Percentiles rank a stretch among this genome's conserved stretches.
phyloP scores from a whole-genome alignment of 2,329 filamentous ascomycete species.

The Aspergillus sp. region DNA sequence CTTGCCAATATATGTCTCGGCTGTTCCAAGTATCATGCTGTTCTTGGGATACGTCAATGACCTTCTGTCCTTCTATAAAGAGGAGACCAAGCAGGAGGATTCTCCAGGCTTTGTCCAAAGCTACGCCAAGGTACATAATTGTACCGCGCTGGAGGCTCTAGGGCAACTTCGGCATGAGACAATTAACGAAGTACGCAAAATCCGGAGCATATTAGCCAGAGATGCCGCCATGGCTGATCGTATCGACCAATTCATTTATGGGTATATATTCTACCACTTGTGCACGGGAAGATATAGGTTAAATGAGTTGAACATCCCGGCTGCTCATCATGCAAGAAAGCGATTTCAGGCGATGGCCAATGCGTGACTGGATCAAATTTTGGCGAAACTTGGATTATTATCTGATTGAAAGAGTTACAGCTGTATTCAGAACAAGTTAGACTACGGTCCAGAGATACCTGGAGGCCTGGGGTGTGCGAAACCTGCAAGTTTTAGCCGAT shows the following conservation, averaged over 20 bases:
- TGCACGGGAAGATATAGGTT: background rate
- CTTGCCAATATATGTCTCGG: background rate
- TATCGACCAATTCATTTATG: constrained; percentile 3
- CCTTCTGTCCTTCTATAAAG: constrained; percentile 5
- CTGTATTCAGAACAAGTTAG: too few relatives aligned
- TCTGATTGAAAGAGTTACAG: too few relatives aligned
- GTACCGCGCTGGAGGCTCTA: background rate
- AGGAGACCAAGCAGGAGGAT: background rate
- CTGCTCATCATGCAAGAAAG: background rate
- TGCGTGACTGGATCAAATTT: background rate
- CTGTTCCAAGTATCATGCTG: constrained; percentile 1
- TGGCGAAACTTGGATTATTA: too few relatives aligned
- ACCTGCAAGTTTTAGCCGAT: too few relatives aligned
- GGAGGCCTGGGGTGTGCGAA: too few relatives aligned
- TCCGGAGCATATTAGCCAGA: background rate
- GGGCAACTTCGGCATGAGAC: background rate
- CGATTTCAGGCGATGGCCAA: background rate
- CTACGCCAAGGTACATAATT: background rate
- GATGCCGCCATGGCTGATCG: background rate
- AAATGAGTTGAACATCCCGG: background rate
- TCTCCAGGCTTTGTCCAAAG: background rate
- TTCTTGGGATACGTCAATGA: constrained; percentile 5
- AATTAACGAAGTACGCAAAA: background rate
- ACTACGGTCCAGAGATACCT: too few relatives aligned
- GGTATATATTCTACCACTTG: constrained; percentile 2